phyloP scores from a whole-genome alignment of 2,329 filamentous ascomycete genomes.

The Madurella mycetomatis region DNA sequence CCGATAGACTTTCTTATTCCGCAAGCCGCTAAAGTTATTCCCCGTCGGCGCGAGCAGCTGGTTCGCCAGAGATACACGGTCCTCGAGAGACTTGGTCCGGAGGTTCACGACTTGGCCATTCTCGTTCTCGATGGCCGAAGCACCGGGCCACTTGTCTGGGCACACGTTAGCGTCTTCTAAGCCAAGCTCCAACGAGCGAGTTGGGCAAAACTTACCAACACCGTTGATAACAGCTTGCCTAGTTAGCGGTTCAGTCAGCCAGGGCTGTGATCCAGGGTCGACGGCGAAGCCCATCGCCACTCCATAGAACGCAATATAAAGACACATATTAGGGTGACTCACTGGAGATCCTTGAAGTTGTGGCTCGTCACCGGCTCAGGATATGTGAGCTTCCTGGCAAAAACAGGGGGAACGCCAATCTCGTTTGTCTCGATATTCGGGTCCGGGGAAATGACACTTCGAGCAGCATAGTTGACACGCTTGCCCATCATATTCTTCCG shows the following conservation, averaged over 20 bases:
- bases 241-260: background rate
- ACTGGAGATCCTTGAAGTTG: conserved; percentile 90
- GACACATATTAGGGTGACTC: background rate
- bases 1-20: conserved; percentile 93
- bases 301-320: no score
- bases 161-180: background rate
- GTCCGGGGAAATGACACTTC: conserved; percentile 96
- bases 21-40: conserved; percentile 66
- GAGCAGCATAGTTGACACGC: conserved; percentile 95
- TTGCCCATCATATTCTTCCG: conserved; percentile 99
- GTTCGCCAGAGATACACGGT: conserved; percentile 85
- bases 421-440: conserved; percentile 99
- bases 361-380: conserved; percentile 96
- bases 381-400: conserved; percentile 92
- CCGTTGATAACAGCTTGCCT: conserved; percentile 88
- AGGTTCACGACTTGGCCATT: conserved; percentile 87
- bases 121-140: conserved; percentile 91
- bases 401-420: conserved; percentile 97
- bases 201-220: background rate
- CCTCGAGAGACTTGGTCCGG: conserved; percentile 80
- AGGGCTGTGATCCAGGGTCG: background rate
- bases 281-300: no score
- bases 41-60: conserved; percentile 83
- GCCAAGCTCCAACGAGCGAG: conserved; percentile 33
- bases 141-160: conserved; percentile 82